phyloP scores from a whole-genome alignment of 2,329 filamentous ascomycete genomes.

The Aspergillus alliaceus region DNA sequence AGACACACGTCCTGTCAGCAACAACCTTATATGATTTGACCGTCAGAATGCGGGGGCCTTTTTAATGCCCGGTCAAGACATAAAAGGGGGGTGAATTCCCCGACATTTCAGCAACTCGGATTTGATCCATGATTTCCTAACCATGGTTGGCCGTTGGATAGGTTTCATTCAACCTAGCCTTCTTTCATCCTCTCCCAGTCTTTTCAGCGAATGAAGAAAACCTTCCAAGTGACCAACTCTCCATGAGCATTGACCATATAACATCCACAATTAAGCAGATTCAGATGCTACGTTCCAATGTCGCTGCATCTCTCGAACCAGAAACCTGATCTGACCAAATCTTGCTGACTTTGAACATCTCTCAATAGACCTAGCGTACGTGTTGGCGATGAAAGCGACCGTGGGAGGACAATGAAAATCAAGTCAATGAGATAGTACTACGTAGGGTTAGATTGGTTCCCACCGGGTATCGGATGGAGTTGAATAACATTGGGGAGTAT shows the following conservation, averaged over 20 bases:
- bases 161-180: neutral
- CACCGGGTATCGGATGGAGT: neutral
- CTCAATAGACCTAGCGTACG: neutral
- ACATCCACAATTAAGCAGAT: conserved; percentile 5
- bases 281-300: neutral
- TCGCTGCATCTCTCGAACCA: neutral
- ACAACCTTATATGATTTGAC: neutral
- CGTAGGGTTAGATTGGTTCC: neutral
- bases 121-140: neutral
- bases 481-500: neutral
- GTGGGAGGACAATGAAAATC: neutral
- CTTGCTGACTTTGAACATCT: neutral
- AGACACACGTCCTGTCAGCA: too few relatives aligned
- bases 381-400: neutral
- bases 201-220: conserved; percentile 1
- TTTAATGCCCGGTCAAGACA: neutral
- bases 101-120: neutral
- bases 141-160: neutral
- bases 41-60: neutral
- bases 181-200: neutral
- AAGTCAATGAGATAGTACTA: neutral
- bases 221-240: neutral
- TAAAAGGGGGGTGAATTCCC: neutral
- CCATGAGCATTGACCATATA: conserved; percentile 3
- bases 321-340: too few relatives aligned